A percentile compares a stretch with the other conserved stretches of the same genome.
phyloP scores from a whole-genome alignment of 164 flowering plant genomes.

The Saururus chinensis region DNA sequence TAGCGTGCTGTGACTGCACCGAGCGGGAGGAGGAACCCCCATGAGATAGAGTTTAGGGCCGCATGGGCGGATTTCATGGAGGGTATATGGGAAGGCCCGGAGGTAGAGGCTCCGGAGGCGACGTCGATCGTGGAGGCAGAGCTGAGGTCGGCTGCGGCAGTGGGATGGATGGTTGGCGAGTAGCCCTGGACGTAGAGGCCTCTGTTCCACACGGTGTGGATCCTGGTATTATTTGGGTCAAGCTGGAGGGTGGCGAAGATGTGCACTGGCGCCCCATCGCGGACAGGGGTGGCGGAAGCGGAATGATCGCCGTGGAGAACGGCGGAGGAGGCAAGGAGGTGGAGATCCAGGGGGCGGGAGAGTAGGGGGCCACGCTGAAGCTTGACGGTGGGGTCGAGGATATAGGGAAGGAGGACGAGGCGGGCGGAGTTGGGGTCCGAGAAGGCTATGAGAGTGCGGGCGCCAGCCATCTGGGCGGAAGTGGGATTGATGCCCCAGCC shows the following conservation, averaged over 20 bases:
- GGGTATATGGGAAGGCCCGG: constrained; percentile 13
- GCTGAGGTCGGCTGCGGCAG: constrained; percentile 58
- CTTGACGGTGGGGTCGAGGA: constrained; percentile 71
- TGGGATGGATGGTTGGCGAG: constrained; percentile 92
- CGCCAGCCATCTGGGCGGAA: constrained; percentile 69
- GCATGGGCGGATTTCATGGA: constrained; percentile 50
- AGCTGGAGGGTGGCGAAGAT: constrained; percentile 62
- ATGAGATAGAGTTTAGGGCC: constrained; percentile 50
- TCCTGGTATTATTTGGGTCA: constrained; percentile 31
- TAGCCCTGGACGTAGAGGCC: constrained; percentile 94
- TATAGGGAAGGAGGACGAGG: constrained; percentile 54
- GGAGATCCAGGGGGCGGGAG: constrained; percentile 69
- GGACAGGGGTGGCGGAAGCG: constrained; percentile 40
- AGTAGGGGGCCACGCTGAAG: constrained; percentile 61
- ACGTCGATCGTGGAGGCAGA: constrained; percentile 58
- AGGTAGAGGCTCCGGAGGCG: constrained; percentile 32
- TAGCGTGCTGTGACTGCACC: constrained; percentile 76
- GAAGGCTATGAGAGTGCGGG: constrained; percentile 71
- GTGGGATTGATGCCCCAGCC: constrained; percentile 84
- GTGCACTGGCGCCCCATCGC: constrained; percentile 53
- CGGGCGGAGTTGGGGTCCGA: constrained; percentile 80
- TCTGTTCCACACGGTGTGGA: constrained; percentile 78
- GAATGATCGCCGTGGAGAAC: constrained; percentile 43
- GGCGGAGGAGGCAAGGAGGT: constrained; percentile 61
- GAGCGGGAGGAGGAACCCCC: constrained; percentile 75